These are phyloP conservation scores for Coemansia sp. DNA, from an alignment of 192 early-diverging fungal species.

Conservation along the genomic window DNA sequence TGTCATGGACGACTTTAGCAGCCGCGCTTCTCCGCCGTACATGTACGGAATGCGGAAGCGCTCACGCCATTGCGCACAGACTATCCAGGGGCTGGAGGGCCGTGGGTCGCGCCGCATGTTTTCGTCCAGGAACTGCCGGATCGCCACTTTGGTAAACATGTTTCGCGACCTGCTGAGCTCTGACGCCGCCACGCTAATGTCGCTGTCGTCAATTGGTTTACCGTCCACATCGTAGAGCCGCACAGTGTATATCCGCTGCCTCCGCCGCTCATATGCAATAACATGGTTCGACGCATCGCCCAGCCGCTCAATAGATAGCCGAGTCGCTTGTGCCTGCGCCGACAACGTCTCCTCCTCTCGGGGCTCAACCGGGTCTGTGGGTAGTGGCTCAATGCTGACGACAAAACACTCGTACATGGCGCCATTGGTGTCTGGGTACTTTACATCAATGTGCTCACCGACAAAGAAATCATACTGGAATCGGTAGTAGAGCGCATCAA, in stretches of 20 bases:
- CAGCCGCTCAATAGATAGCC: slow-evolving; percentile 25
- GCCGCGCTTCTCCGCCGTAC: slow-evolving; percentile 30
- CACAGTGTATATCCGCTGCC: slow-evolving; percentile 29
- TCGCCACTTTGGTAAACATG: slow-evolving; percentile 45
- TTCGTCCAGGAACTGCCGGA: slow-evolving; percentile 46
- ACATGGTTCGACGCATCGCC: slow-evolving; percentile 14
- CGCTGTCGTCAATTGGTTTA: slow-evolving; percentile 36
- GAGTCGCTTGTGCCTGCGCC: slow-evolving; percentile 1
- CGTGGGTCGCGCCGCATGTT: slow-evolving; percentile 35
- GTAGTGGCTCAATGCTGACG: slow-evolving; percentile 18
- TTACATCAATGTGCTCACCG: slow-evolving; percentile 49
- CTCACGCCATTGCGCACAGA: slow-evolving; percentile 38
- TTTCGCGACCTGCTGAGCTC: slow-evolving; percentile 49
- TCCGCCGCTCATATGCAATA: slow-evolving; percentile 31
- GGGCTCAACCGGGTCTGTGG: slow-evolving; percentile 1
- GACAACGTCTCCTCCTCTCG: neutral
- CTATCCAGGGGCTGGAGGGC: slow-evolving; percentile 39
- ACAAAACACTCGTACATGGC: slow-evolving; percentile 52
- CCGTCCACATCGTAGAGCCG: slow-evolving; percentile 41
- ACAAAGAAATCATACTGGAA: slow-evolving; percentile 42
- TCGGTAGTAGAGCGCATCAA: slow-evolving; percentile 38
- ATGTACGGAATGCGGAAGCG: slow-evolving; percentile 49
- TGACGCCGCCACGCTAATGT: slow-evolving; percentile 32
- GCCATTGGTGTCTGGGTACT: slow-evolving; percentile 33
- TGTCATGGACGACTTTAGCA: no score